Conservation (phyloP, 2,329 filamentous ascomycete species). For the Aspergillus floridensis region DNA sequence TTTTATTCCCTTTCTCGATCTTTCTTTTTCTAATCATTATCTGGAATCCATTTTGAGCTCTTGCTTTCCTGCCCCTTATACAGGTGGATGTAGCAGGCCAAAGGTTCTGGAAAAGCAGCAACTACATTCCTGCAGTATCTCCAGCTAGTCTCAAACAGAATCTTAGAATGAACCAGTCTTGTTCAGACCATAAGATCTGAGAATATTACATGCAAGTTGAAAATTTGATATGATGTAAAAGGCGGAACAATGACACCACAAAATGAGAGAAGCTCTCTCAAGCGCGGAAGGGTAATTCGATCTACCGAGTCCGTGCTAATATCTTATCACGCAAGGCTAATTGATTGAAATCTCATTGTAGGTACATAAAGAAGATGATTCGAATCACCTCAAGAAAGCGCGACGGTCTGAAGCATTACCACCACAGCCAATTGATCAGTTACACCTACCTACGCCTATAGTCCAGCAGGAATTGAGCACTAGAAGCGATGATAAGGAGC, state of each 20-base stretch:
- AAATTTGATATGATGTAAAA: constrained; percentile 7
- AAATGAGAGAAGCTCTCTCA: constrained; percentile 77
- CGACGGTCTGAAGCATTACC: constrained; percentile 72
- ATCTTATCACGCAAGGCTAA: constrained; percentile 19
- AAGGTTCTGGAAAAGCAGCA: not conserved
- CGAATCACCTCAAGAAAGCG: constrained; percentile 72
- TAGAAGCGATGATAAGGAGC: constrained; percentile 63
- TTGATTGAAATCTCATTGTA: constrained; percentile 40
- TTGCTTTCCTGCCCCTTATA: not conserved
- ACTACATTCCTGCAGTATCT: not conserved
- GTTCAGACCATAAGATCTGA: too few relatives aligned
- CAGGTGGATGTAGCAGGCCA: not conserved
- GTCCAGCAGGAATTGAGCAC: constrained; percentile 66
- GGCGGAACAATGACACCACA: constrained; percentile 43
- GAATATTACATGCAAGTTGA: not conserved
- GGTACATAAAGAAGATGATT: constrained; percentile 64
- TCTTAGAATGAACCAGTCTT: too few relatives aligned
- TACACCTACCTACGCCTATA: constrained; percentile 77
- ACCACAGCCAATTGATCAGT: constrained; percentile 58
- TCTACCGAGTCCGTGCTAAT: not conserved
- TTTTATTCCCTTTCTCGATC: not conserved
- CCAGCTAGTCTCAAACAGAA: too few relatives aligned
- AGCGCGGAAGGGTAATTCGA: constrained; percentile 66
- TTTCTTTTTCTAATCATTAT: too few relatives aligned
- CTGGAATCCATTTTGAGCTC: too few relatives aligned